Conservation (phyloP, 2,329 filamentous ascomycete genomes). For the Chaetomiaceae sp. region DNA sequence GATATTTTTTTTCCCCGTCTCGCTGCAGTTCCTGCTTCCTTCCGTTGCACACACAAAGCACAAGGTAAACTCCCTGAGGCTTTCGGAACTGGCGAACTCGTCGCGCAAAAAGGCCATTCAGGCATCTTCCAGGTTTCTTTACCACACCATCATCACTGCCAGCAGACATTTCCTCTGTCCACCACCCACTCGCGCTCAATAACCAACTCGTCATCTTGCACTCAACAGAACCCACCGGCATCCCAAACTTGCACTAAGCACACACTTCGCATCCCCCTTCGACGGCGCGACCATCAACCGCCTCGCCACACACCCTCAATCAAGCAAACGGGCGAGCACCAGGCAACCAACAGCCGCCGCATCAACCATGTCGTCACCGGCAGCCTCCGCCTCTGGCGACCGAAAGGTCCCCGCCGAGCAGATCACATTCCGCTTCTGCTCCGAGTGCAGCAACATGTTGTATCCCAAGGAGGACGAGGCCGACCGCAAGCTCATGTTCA, state of each 20-base stretch:
- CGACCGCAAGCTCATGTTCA: conserved; percentile 83
- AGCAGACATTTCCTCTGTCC: not conserved
- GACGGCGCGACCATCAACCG: not conserved
- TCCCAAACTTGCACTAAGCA: no score
- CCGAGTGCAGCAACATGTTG: conserved; percentile 97
- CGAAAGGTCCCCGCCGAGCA: conserved; percentile 61
- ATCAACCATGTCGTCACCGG: conserved; percentile 52
- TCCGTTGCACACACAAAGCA: not conserved
- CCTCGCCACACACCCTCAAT: not conserved
- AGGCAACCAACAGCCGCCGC: not conserved
- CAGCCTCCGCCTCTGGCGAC: conserved; percentile 39
- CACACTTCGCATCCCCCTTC: not conserved
- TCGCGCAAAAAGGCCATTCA: not conserved
- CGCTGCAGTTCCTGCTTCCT: not conserved
- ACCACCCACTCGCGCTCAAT: not conserved
- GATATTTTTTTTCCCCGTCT: no score
- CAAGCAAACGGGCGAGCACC: no score
- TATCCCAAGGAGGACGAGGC: conserved; percentile 93
- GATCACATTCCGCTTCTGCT: conserved; percentile 96
- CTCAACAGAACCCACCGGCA: not conserved
- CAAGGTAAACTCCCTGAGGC: not conserved
- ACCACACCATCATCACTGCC: not conserved
- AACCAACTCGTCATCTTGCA: not conserved
- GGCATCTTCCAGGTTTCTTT: not conserved
- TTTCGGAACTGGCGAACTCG: not conserved